Base-by-base conservation (phyloP, 176 grass and related monocot species). In the Raddia distichophylla region DNA sequence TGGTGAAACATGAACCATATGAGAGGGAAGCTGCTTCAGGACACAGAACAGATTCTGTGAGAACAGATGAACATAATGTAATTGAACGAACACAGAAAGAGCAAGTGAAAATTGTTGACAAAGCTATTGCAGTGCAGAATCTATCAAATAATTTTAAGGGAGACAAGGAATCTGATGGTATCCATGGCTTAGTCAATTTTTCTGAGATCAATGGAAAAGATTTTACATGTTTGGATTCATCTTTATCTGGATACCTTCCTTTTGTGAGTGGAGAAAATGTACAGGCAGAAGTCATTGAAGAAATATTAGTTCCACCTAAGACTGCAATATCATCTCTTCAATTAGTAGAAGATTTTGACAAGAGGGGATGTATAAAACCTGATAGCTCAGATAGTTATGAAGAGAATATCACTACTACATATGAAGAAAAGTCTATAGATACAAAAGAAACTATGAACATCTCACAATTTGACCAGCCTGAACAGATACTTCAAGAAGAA, bases 1-100 rank as follows among this genome's bases (percentile, higher is more conserved):
- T 58, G 72, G 63, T 66, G 64, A 89, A 81, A 66, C 17, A 81
- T 76, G 77, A 76, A 76, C 48, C 19, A 80, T 59, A 74, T 57
- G 60, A 73, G 63, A 67, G 71, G n/a, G 48, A 69, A 32, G 37
- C 35, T 73, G 13, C 12, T 11, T 19, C 34, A 75, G 66, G 37
- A 80, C 27, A 56, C 16, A 80, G 56, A 2, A 70, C 56, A 55
- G 56, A 62, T 81, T 46, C 62, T 80, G 46, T 57, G 56, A 50
- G 17, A 48, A 12, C 47, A 75, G 57, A 40, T 34, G 63, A 76
- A 47, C 82, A 64, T 64, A 80, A 5, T 71, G 22, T 10, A 13
- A 55, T 33, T 79, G 75, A 69, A 89, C 46, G 11, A 80, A 55
- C 72, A 85, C 32, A 80, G 20, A 79, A 14, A 64, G 72, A 75